These are phyloP conservation scores for Botrytis galanthina DNA, from an alignment of 2,329 filamentous ascomycete species.

Conservation along the genomic window DNA sequence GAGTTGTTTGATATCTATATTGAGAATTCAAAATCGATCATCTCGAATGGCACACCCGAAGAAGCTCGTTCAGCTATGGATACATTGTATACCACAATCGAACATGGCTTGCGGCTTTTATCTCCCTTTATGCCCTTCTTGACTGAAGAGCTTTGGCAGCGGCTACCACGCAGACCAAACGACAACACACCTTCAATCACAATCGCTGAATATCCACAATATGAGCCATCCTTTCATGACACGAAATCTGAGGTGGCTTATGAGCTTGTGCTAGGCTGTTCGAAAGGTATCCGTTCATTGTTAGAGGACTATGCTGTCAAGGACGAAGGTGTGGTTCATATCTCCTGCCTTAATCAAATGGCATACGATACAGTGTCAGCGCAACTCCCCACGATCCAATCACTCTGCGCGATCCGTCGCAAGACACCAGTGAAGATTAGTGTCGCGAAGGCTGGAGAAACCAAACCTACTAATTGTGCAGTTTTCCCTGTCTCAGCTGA, in stretches of 20 bases:
- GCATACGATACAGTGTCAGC: background rate
- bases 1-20: background rate
- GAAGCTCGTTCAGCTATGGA: background rate
- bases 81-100: background rate
- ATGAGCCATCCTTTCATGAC: background rate
- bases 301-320: background rate
- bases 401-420: background rate
- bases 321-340: background rate
- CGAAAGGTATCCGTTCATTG: background rate
- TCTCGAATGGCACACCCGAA: background rate
- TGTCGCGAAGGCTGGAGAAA: background rate
- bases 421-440: background rate
- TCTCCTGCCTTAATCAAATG: background rate
- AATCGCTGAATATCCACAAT: background rate
- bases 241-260: background rate
- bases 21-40: background rate
- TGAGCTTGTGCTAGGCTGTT: background rate
- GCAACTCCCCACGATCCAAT: background rate
- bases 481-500: background rate
- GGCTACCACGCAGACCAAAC: background rate
- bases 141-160: background rate
- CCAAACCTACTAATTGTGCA: background rate
- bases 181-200: background rate
- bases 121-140: background rate
- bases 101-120: background rate